These are phyloP conservation scores for Diaporthe eres DNA, from an alignment of 2,329 filamentous ascomycete species.

Conservation along the genomic window DNA sequence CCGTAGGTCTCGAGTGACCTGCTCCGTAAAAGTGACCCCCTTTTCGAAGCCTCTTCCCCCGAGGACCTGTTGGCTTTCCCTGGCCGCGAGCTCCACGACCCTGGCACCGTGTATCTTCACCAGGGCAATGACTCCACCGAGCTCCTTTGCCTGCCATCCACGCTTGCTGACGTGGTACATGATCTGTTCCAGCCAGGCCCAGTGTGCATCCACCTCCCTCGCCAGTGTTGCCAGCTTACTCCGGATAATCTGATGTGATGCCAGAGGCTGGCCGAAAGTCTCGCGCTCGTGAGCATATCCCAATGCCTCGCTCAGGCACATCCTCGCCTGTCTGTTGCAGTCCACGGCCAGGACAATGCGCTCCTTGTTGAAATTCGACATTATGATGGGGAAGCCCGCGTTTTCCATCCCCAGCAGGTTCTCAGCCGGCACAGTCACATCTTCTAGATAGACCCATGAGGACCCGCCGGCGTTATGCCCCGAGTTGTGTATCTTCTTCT, in stretches of 20 bases:
- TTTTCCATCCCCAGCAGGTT: conserved; percentile 69
- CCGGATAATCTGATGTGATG: conserved; percentile 71
- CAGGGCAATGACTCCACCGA: conserved; percentile 51
- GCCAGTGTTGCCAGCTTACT: conserved; percentile 73
- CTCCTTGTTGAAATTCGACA: conserved; percentile 73
- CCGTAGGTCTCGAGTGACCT: conserved; percentile 66
- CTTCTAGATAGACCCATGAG: conserved; percentile 68
- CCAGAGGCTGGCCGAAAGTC: conserved; percentile 72
- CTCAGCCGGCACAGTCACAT: conserved; percentile 66
- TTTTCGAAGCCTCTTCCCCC: conserved; percentile 67
- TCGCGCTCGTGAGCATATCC: conserved; percentile 65
- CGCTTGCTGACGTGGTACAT: conserved; percentile 64
- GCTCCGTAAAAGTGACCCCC: conserved; percentile 61
- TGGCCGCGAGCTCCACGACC: conserved; percentile 63
- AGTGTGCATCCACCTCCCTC: conserved; percentile 71
- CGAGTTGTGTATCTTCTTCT: conserved; percentile 72
- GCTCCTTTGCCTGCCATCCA: conserved; percentile 50
- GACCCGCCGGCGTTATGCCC: conserved; percentile 76
- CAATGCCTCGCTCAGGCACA: conserved; percentile 67
- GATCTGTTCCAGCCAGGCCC: conserved; percentile 73
- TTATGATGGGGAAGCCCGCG: conserved; percentile 69
- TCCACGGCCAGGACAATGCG: conserved; percentile 70
- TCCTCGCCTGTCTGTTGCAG: conserved; percentile 70
- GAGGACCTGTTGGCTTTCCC: conserved; percentile 68
- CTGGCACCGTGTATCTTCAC: conserved; percentile 64